Conservation (phyloP, 1,284 basidiomycete species). For the Boletus albobrunnescens region DNA sequence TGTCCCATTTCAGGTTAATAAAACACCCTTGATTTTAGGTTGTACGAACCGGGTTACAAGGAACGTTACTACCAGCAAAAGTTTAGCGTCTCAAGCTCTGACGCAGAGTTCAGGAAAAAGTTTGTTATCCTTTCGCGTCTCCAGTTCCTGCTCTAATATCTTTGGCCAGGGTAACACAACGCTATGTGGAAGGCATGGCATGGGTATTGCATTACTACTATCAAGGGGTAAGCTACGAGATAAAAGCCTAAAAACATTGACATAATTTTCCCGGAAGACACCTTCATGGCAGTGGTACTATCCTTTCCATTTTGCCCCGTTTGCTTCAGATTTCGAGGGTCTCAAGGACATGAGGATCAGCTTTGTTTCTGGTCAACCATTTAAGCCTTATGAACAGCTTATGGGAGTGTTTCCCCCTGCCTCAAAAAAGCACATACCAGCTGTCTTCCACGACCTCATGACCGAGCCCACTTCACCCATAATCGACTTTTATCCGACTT, state of each 20-base stretch:
- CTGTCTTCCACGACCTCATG: constrained; percentile 88
- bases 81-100: constrained; percentile 76
- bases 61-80: constrained; percentile 95
- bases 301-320: constrained; percentile 97
- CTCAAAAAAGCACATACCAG: constrained; percentile 72
- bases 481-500: constrained; percentile 91
- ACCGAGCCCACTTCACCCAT: constrained; percentile 84
- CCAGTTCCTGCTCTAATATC: constrained; percentile 13
- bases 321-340: constrained; percentile 91
- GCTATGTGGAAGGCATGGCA: constrained; percentile 90
- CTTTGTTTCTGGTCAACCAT: constrained; percentile 80
- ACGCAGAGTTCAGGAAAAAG: constrained; percentile 73
- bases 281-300: constrained; percentile 99
- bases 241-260: constrained; percentile 5
- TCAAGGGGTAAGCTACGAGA: constrained; percentile 64
- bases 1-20: background rate
- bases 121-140: constrained; percentile 37
- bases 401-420: constrained; percentile 95
- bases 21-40: constrained; percentile 41
- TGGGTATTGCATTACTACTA: constrained; percentile 99
- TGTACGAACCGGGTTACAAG: constrained; percentile 94
- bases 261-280: constrained; percentile 46
- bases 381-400: constrained; percentile 95
- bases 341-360: constrained; percentile 76
- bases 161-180: constrained; percentile 63